Percentiles rank a stretch among this genome's conserved stretches.
Evolutionary conservation across 257 asterid genomes (phyloP).

Genomic region (Nicotiana paniculata): DNA sequence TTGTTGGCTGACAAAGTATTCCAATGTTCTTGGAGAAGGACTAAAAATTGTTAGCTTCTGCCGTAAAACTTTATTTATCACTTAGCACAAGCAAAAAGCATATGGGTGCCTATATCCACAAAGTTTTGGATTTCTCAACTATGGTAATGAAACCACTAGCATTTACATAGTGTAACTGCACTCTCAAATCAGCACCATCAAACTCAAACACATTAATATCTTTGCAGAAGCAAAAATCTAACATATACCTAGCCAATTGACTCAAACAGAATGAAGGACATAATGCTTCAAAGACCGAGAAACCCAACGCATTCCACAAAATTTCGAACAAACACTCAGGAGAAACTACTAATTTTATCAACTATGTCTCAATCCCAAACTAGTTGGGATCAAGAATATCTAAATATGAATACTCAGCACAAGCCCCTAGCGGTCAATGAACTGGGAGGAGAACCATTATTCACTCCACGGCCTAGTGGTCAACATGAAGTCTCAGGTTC

Average conservation of each 20-base stretch:
- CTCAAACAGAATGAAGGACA: background rate
- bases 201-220: background rate
- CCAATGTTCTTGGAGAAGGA: background rate
- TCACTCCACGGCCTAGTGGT: background rate
- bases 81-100: background rate
- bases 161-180: background rate
- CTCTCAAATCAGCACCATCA: background rate
- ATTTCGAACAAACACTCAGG: background rate
- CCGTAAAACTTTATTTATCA: background rate
- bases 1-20: background rate
- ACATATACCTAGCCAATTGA: background rate
- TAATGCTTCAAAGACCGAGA: background rate
- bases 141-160: background rate
- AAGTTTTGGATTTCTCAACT: background rate
- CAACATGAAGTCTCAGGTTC: background rate
- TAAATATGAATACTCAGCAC: background rate
- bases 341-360: too few species aligned
- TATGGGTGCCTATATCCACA: background rate
- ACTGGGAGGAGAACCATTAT: background rate
- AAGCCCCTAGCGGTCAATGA: background rate
- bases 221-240: background rate
- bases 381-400: background rate
- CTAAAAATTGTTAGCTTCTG: background rate
- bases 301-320: background rate
- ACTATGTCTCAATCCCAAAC: background rate